Base-by-base conservation (phyloP, 2,329 filamentous ascomycete genomes). In the Fusarium falciforme region DNA sequence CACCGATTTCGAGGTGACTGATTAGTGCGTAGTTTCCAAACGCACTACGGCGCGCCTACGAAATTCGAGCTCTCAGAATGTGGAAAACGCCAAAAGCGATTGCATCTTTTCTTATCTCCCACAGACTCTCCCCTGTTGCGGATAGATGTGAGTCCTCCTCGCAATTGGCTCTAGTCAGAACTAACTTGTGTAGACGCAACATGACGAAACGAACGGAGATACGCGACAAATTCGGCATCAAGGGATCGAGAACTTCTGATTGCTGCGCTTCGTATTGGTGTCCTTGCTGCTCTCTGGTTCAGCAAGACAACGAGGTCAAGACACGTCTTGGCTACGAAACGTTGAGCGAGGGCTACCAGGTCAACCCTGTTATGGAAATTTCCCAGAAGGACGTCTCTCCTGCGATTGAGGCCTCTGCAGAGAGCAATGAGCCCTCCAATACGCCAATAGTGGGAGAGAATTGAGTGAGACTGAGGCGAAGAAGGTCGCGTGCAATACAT, bases 401-500 rank as follows among this genome's bases (percentile, higher is more conserved):
- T 31, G 1, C 0, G 2, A 7, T 8, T 1, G 17, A 5, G n/a
- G 20, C 11, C 5, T 31, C 17, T n/a, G 3, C 4, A 2, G 27
- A 7, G 16, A 9, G 29, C 6, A 16, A 49, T 27, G 25, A 7
- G 25, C 16, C 44, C 9, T 49, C 25, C 22, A n/a, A 49, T 49
- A 11, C 10, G 11, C 17, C 11, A 12, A 17, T 31, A 6, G 17
- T 14, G n/a, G 10, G n/a, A 14, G 16, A 20, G 6, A 29, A 31
- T 7, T 52, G 47, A 52, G 27, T 8, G 27, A 11, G 27, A 14
- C 17, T 52, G 22, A 2, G 47, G 10, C 17, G 25, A 52, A 49
- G 8, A 49, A 17, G 47, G 17, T 29, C 25, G 44, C 6, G 6
- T 52, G 16, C n/a, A 17, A 31, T n/a, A 10, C 27, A 3, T n/a